Conservation (phyloP, 1,284 basidiomycete species). For the Fomitopsis schrenkii region DNA sequence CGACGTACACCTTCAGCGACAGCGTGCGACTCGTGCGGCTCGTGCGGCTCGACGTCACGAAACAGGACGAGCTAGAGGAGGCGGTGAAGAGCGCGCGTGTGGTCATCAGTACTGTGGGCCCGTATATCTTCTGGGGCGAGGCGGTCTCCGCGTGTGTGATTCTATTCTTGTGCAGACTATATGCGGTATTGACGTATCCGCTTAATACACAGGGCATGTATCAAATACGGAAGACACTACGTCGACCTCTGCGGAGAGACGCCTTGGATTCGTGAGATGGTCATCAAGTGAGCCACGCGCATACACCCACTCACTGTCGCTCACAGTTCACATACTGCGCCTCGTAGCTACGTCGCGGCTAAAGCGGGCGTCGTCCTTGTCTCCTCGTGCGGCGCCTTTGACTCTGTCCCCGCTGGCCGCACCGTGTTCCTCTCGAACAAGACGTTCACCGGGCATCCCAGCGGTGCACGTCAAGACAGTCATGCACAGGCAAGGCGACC, state of each 20-base stretch:
- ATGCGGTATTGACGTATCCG: not conserved
- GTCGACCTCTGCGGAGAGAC: conserved; percentile 62
- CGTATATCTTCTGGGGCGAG: conserved; percentile 42
- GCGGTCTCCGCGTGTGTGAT: not conserved
- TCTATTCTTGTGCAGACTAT: not conserved
- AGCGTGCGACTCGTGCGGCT: conserved; percentile 29
- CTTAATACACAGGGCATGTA: conserved; percentile 37
- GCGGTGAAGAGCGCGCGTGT: conserved; percentile 52
- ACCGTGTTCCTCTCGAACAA: conserved; percentile 52
- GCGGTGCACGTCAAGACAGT: conserved; percentile 57
- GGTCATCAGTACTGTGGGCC: conserved; percentile 66
- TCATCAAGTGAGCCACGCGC: conserved; percentile 35
- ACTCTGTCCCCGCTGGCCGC: conserved; percentile 70
- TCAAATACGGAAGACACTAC: conserved; percentile 54
- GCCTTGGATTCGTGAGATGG: conserved; percentile 48
- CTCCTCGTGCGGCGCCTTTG: conserved; percentile 60
- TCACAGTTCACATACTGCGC: not conserved
- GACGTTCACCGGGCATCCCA: conserved; percentile 37
- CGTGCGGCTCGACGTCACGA: conserved; percentile 50
- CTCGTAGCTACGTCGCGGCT: conserved; percentile 50
- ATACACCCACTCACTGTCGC: not conserved
- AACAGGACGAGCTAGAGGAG: conserved; percentile 42
- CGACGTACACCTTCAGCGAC: conserved; percentile 51
- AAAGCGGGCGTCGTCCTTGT: conserved; percentile 67
- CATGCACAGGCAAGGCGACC: conserved; percentile 68